phyloP scores from a whole-genome alignment of 768 basidiomycete genomes.

The Trametes cubensis region DNA sequence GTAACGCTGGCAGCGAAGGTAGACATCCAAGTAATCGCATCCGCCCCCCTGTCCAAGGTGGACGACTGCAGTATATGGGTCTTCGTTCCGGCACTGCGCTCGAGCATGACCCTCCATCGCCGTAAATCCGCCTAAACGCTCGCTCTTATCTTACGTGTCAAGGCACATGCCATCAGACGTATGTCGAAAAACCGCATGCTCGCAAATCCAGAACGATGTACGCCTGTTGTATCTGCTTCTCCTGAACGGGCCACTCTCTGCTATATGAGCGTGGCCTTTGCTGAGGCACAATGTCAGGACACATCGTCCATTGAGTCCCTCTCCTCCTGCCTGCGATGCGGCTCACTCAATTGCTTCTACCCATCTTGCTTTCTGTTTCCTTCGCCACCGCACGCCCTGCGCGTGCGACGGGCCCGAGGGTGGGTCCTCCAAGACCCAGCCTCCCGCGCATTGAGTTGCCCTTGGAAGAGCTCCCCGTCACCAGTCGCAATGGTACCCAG shows the following conservation, averaged over 20 bases:
- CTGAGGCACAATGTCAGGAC: neutral
- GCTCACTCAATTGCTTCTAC: neutral
- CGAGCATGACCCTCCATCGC: slow-evolving; percentile 9
- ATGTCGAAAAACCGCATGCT: neutral
- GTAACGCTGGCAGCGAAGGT: neutral
- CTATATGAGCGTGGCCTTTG: neutral
- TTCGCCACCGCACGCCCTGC: neutral
- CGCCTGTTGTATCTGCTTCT: neutral
- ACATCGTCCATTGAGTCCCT: neutral
- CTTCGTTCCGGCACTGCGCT: neutral
- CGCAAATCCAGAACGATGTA: neutral
- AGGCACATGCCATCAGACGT: neutral
- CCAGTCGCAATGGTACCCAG: slow-evolving; percentile 23
- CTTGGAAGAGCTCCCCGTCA: slow-evolving; percentile 7
- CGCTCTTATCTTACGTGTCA: slow-evolving; percentile 5
- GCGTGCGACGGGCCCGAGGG: neutral
- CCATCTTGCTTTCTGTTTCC: neutral
- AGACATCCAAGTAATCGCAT: neutral
- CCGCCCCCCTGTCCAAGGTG: neutral
- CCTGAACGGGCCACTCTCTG: neutral
- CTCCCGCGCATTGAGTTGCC: slow-evolving; percentile 1
- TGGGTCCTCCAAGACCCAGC: slow-evolving; percentile 2
- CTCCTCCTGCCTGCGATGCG: neutral
- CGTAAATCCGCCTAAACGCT: slow-evolving; percentile 11
- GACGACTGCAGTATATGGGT: neutral